Base-by-base conservation (phyloP, 768 basidiomycete species). In the Boletus pseudo-olivaceus region DNA sequence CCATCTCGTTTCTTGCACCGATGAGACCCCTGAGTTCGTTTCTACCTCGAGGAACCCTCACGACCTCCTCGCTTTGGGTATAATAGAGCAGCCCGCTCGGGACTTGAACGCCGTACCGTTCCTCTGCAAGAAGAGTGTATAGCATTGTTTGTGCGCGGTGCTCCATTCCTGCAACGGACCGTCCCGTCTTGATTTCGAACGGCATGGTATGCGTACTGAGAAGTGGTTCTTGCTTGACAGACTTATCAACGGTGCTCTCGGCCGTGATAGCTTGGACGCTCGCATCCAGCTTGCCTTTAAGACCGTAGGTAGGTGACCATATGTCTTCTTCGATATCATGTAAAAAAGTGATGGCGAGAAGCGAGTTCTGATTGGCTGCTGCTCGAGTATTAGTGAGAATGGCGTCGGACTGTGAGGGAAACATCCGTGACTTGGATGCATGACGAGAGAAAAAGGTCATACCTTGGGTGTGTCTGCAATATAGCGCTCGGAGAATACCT, bases 141-240 rank as follows among this genome's bases (percentile, higher is more conserved):
- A 99, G 74, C 87, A 98, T 94, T 1, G 97, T 99, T 71, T 99
- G 97, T 0, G 97, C 97, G 35, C 97, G 88, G 70, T 98, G 96
- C 60, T 96, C 93, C 83, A 94, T 85, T 2, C 82, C 80, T 0
- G 83, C 87, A 8, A 81, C 74, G 0, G 87, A 74, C 30, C 88
- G 80, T 2, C 97, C 97, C 0, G 97, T 99, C 73, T 99, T 99
- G 73, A 99, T 92, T 70, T 99, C 97, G 49, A 99, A 84, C 1
- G 96, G 96, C 61, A 87, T 77, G 45, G 65, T 57, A 62, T 72
- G 53, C 49, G 59, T 51, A 20, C 55, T 62, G 35, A 66, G 54
- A n/a, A 62, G 49, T 39, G 53, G 64, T 58, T 64, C 30, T 37
- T 51, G 53, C 17, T 65, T 63, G 49, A 20, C 26, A 17, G 43